A percentile compares a stretch with the other conserved stretches of the same genome.
These are phyloP conservation scores for Heritiera littoralis DNA, from an alignment of 345 rosid species.

Conservation along the genomic window DNA sequence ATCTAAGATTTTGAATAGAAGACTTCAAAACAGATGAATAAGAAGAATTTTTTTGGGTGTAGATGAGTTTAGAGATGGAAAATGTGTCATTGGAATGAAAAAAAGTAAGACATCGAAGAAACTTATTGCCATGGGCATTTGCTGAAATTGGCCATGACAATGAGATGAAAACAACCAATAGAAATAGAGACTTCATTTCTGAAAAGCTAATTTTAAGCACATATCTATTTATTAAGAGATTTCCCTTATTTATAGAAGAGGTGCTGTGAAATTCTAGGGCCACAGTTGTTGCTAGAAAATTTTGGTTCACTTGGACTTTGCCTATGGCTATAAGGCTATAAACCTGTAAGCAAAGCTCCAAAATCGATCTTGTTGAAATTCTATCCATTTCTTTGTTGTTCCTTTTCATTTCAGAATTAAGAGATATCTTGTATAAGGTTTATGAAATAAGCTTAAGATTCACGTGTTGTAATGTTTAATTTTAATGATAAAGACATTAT, in stretches of 20 bases:
- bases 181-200: background rate
- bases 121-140: background rate
- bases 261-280: background rate
- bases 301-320: background rate
- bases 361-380: background rate
- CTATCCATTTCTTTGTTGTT: background rate
- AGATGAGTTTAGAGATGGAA: background rate
- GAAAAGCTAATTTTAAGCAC: background rate
- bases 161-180: background rate
- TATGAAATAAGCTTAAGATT: no score
- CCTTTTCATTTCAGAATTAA: no score
- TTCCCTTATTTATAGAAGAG: background rate
- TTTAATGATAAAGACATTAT: no score
- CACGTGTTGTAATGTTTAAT: no score
- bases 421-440: no score
- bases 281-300: background rate
- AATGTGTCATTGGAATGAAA: background rate
- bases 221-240: background rate
- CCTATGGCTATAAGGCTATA: background rate
- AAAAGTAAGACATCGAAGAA: constrained; percentile 12
- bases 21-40: constrained; percentile 6
- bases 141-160: background rate
- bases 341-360: background rate
- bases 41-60: background rate
- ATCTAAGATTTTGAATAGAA: background rate